A percentile compares a stretch with the other conserved stretches of the same genome.
These are phyloP conservation scores for Aspergillus niger DNA, from an alignment of 2,329 filamentous ascomycete genomes.

Conservation along the genomic window DNA sequence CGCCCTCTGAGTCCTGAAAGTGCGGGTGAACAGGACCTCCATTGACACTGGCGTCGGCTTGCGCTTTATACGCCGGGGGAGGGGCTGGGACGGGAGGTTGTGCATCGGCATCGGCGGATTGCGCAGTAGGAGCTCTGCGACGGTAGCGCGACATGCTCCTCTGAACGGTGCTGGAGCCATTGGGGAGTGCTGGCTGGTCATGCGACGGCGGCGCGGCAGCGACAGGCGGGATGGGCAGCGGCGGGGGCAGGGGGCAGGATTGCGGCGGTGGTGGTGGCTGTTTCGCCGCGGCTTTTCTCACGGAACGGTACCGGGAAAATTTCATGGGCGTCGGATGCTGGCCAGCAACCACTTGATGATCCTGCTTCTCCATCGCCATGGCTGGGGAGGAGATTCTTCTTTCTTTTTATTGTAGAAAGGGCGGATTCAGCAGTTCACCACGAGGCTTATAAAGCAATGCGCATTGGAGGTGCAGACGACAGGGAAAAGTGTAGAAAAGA, in stretches of 20 bases:
- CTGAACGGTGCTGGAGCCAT: conserved; percentile 20
- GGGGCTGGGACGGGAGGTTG: conserved; percentile 16
- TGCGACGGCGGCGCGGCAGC: conserved; percentile 17
- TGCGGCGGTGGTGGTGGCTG: conserved; percentile 35
- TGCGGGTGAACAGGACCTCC: neutral
- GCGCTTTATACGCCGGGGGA: conserved; percentile 9
- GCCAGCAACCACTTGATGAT: conserved; percentile 14
- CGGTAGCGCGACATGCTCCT: conserved; percentile 41
- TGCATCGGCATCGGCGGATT: conserved; percentile 15
- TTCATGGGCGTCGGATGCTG: conserved; percentile 39
- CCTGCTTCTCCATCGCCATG: conserved; percentile 28
- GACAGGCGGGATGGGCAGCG: conserved; percentile 22
- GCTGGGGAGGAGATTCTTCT: neutral
- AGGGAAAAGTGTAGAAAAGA: neutral
- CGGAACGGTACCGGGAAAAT: conserved; percentile 61
- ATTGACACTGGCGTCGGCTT: neutral
- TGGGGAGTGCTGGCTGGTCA: neutral
- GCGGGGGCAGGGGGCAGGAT: conserved; percentile 14
- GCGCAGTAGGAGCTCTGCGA: conserved; percentile 26
- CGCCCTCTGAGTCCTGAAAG: neutral
- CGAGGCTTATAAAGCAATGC: neutral
- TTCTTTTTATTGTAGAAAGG: neutral
- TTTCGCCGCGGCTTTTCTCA: conserved; percentile 48
- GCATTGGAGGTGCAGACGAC: neutral
- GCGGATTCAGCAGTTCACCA: neutral